phyloP scores from a whole-genome alignment of 164 flowering plant genomes.

The Tinospora cordifolia region DNA sequence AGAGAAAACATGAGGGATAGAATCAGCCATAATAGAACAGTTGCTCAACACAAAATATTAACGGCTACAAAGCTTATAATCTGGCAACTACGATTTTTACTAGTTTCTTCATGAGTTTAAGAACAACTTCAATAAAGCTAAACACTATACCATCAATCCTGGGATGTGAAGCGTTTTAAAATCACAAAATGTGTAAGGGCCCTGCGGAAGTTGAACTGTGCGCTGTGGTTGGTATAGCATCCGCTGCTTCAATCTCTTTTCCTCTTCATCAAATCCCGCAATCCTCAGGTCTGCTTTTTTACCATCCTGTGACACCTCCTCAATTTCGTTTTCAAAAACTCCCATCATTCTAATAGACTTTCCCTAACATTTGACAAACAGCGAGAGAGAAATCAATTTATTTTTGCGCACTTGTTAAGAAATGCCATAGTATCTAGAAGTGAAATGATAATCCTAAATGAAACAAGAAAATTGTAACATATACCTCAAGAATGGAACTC shows the following conservation, averaged over 20 bases:
- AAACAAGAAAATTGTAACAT: neutral
- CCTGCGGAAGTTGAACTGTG: constrained; percentile 61
- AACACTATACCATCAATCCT: constrained; percentile 57
- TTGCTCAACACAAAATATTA: no score
- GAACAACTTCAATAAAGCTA: no score
- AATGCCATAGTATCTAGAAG: neutral
- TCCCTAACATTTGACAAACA: constrained; percentile 39
- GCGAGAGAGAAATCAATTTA: neutral
- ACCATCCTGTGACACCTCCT: constrained; percentile 41
- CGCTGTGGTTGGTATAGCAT: constrained; percentile 21
- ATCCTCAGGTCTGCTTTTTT: constrained; percentile 59
- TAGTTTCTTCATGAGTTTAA: neutral
- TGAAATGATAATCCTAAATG: neutral
- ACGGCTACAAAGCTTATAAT: neutral
- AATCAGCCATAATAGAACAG: neutral
- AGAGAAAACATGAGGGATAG: neutral
- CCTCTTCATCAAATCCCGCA: constrained; percentile 95
- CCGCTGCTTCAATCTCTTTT: constrained; percentile 54
- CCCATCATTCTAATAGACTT: constrained; percentile 93
- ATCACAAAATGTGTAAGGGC: constrained; percentile 73
- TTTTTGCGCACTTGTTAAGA: neutral
- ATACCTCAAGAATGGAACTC: constrained; percentile 51
- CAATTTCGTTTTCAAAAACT: constrained; percentile 64
- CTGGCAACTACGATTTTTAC: no score
- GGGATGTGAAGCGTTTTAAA: constrained; percentile 84